Evolutionary conservation across 257 asterid genomes (phyloP).

Genomic region (Solanum tarijense): DNA sequence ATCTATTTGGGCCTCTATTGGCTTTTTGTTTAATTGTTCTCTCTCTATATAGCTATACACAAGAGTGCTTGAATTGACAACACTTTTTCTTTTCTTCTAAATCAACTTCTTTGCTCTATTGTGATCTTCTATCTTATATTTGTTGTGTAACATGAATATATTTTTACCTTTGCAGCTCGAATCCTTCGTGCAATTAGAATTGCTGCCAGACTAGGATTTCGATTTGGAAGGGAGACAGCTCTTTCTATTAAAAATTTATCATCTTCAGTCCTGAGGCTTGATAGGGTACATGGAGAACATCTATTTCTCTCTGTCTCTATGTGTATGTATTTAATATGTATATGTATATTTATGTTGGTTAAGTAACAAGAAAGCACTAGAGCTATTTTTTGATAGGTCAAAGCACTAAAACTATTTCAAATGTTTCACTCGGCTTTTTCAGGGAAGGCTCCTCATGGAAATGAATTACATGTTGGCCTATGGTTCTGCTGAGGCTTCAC

Average conservation of each 20-base stretch:
- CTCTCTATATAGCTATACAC: background rate
- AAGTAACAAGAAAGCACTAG: background rate
- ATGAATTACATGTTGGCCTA: conserved; percentile 27
- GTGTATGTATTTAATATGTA: background rate
- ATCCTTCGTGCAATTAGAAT: conserved; percentile 24
- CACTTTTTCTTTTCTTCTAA: background rate
- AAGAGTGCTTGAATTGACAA: background rate
- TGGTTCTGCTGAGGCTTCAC: conserved; percentile 29
- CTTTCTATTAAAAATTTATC: conserved; percentile 12
- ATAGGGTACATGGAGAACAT: conserved; percentile 8
- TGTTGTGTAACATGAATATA: background rate
- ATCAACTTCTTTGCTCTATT: background rate
- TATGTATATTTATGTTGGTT: background rate
- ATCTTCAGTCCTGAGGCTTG: conserved; percentile 19
- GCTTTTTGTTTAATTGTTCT: background rate
- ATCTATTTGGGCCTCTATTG: background rate
- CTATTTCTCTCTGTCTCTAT: background rate
- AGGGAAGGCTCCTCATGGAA: conserved; percentile 30
- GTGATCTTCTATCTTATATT: background rate
- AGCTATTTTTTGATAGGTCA: background rate
- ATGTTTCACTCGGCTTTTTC: background rate
- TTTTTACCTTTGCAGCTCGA: conserved; percentile 17
- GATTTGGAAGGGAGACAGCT: conserved; percentile 23
- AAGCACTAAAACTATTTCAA: background rate
- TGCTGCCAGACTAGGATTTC: conserved; percentile 21